phyloP scores from a whole-genome alignment of 202 grass and related monocot genomes.

The Brachypodium distachyon region DNA sequence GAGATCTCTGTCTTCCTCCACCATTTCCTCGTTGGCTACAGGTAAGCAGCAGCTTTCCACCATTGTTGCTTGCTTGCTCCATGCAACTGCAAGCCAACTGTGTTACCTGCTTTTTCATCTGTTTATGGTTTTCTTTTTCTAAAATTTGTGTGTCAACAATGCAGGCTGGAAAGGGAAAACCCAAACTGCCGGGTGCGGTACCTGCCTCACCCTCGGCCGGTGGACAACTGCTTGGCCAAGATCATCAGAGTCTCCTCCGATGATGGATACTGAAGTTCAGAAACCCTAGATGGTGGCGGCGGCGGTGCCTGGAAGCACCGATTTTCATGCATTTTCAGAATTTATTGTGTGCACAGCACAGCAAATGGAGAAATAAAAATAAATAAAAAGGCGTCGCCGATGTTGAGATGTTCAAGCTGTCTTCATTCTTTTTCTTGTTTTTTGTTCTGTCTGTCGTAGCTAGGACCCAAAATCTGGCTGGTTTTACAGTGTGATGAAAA shows the following conservation, averaged over 20 bases:
- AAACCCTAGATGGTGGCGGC: neutral
- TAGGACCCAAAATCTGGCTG: neutral
- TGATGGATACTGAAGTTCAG: neutral
- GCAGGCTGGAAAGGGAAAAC: constrained; percentile 54
- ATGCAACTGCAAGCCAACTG: neutral
- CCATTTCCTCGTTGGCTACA: constrained; percentile 77
- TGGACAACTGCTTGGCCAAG: constrained; percentile 76
- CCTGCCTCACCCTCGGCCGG: constrained; percentile 66
- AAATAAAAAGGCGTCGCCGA: neutral
- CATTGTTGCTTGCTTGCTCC: no score
- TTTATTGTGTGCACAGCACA: neutral
- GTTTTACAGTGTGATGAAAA: neutral
- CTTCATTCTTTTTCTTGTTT: no score
- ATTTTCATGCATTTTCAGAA: neutral
- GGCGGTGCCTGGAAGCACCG: neutral
- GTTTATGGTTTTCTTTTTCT: no score
- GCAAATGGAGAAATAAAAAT: neutral
- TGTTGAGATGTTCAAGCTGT: neutral
- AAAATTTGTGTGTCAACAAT: no score
- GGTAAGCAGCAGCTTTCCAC: constrained; percentile 33
- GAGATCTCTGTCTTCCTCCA: constrained; percentile 95
- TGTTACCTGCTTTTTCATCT: neutral
- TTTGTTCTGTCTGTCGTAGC: no score
- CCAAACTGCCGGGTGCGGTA: constrained; percentile 39
- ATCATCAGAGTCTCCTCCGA: constrained; percentile 37